phyloP scores from a whole-genome alignment of 2,329 filamentous ascomycete species.

The Neopestalotiopsis rosae region DNA sequence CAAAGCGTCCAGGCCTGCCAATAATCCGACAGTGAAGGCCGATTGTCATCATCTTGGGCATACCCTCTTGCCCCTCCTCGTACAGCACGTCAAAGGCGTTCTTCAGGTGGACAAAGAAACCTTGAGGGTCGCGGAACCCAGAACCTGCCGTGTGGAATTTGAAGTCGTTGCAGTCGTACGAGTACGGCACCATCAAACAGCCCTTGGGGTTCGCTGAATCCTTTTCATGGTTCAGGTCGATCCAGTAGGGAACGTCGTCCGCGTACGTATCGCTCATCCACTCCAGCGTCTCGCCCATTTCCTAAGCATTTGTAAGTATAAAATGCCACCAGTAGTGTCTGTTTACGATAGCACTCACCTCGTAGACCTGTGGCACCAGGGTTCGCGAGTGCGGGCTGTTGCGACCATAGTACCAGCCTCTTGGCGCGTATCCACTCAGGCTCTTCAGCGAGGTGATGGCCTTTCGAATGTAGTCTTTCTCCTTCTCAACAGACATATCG shows the following conservation, averaged over 20 bases:
- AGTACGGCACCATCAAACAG: slow-evolving; percentile 59
- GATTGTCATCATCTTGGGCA: slow-evolving; percentile 64
- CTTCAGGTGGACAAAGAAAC: slow-evolving; percentile 53
- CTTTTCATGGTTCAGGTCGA: slow-evolving; percentile 55
- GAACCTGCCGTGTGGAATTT: slow-evolving; percentile 44
- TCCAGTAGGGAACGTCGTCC: slow-evolving; percentile 62
- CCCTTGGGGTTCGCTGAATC: slow-evolving; percentile 46
- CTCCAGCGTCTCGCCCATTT: slow-evolving; percentile 55
- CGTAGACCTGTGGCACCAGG: slow-evolving; percentile 53
- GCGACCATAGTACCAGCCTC: slow-evolving; percentile 56
- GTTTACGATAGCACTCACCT: slow-evolving; percentile 31
- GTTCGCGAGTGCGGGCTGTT: slow-evolving; percentile 48
- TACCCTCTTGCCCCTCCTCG: slow-evolving; percentile 52
- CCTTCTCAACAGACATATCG: slow-evolving; percentile 48
- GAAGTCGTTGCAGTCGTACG: slow-evolving; percentile 61
- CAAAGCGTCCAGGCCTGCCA: slow-evolving; percentile 56
- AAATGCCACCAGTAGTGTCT: too few species aligned
- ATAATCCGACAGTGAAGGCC: slow-evolving; percentile 45
- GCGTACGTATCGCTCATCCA: slow-evolving; percentile 58
- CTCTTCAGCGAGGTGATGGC: slow-evolving; percentile 46
- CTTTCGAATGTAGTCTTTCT: slow-evolving; percentile 52
- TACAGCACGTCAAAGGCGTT: slow-evolving; percentile 59
- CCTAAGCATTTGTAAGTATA: not conserved
- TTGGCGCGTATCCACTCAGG: slow-evolving; percentile 50
- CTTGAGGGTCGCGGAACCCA: slow-evolving; percentile 50